Conservation (phyloP, 495 filamentous ascomycete genomes). For the Aspergillus wentii region DNA sequence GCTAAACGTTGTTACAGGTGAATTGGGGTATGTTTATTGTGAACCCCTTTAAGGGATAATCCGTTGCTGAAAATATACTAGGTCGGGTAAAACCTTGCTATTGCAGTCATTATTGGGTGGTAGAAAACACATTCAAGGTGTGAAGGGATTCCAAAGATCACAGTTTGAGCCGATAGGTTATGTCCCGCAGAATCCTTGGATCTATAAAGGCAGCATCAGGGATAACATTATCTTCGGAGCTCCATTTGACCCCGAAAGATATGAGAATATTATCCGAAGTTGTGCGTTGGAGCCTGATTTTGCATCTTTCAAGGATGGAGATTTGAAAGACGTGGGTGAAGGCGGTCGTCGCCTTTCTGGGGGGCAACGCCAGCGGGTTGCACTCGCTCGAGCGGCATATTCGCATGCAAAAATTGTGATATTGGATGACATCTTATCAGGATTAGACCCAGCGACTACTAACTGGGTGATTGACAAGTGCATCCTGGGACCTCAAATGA, state of each 20-base stretch:
- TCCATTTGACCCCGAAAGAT: conserved; percentile 47
- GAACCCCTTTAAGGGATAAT: not conserved
- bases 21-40: conserved; percentile 1
- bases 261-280: conserved; percentile 51
- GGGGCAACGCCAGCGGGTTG: conserved; percentile 62
- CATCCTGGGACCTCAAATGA: not conserved
- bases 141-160: not conserved
- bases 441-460: conserved; percentile 21
- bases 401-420: conserved; percentile 76
- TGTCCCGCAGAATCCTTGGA: conserved; percentile 88
- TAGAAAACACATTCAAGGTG: not conserved
- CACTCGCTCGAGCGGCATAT: conserved; percentile 81
- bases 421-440: conserved; percentile 81
- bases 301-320: conserved; percentile 49
- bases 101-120: conserved; percentile 2
- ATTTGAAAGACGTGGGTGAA: conserved; percentile 56
- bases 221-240: conserved; percentile 92
- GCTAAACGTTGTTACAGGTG: conserved; percentile 1
- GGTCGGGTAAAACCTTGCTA: conserved; percentile 1
- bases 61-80: not conserved
- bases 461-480: not conserved
- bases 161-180: conserved; percentile 2
- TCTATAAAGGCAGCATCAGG: conserved; percentile 81
- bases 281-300: conserved; percentile 56
- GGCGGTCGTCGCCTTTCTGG: conserved; percentile 63